These are phyloP conservation scores for Rhizopus arrhizus DNA, from an alignment of 371 early-diverging fungal genomes.

Conservation along the genomic window DNA sequence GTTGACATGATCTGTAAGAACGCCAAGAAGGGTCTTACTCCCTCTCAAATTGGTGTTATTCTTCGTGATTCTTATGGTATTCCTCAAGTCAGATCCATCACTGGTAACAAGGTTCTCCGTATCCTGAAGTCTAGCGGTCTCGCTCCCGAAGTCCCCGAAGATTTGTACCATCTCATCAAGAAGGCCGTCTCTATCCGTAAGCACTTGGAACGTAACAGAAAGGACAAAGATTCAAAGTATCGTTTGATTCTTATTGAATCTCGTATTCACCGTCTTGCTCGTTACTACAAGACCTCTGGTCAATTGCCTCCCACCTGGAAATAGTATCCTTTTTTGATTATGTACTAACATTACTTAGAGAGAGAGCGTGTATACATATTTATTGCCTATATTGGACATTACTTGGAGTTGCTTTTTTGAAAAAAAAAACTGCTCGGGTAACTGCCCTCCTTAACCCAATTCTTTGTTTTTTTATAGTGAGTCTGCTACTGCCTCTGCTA, in stretches of 20 bases:
- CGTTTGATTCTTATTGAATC: slow-evolving; percentile 99
- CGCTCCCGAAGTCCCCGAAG: slow-evolving; percentile 98
- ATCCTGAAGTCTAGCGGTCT: slow-evolving; percentile 87
- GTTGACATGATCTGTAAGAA: slow-evolving; percentile 97
- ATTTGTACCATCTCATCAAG: slow-evolving; percentile 99
- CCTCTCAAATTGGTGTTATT: slow-evolving; percentile 99
- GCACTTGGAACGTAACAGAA: slow-evolving; percentile 99
- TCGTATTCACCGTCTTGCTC: slow-evolving; percentile 98
- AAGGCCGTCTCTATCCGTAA: slow-evolving; percentile 99
- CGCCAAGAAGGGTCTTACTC: slow-evolving; percentile 99
- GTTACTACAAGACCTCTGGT: slow-evolving; percentile 99
- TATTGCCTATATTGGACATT: slow-evolving; percentile 36
- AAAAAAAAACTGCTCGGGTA: slow-evolving; percentile 32
- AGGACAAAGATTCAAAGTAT: slow-evolving; percentile 99
- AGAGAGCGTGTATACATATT: slow-evolving; percentile 1
- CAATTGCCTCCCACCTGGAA: slow-evolving; percentile 99
- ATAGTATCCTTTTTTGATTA: slow-evolving; percentile 65
- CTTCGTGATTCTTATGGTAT: slow-evolving; percentile 99
- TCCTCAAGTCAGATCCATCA: slow-evolving; percentile 95
- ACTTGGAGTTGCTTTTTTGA: slow-evolving; percentile 7
- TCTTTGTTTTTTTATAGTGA: slow-evolving; percentile 45
- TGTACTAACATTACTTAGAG: slow-evolving; percentile 13
- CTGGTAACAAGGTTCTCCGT: slow-evolving; percentile 97
- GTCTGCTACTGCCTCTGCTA: slow-evolving; percentile 54
- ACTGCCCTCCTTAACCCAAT: slow-evolving; percentile 46